These are phyloP conservation scores for Thecaphora thlaspeos DNA, from an alignment of 1,284 basidiomycete species.

Conservation along the genomic window DNA sequence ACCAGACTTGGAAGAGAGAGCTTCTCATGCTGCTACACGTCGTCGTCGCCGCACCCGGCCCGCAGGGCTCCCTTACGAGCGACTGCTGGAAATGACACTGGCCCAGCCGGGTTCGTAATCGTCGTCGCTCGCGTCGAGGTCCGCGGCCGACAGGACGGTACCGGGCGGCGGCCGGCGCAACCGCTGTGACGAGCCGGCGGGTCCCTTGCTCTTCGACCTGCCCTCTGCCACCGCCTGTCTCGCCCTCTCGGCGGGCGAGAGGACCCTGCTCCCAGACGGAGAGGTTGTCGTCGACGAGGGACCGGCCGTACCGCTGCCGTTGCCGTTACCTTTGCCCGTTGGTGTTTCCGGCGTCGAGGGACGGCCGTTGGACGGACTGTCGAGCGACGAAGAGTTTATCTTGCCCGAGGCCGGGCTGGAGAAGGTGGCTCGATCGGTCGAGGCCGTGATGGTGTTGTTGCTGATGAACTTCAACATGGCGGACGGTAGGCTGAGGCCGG, in stretches of 20 bases:
- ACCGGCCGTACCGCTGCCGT: not conserved
- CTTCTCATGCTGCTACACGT: no score
- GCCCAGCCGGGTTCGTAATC: conserved; percentile 53
- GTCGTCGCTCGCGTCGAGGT: conserved; percentile 52
- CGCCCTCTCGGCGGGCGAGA: conserved; percentile 12
- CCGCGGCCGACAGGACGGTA: conserved; percentile 40
- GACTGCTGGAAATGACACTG: conserved; percentile 39
- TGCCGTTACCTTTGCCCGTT: not conserved
- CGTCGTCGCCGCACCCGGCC: no score
- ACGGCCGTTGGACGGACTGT: no score
- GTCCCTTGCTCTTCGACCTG: conserved; percentile 5
- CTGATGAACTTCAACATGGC: no score
- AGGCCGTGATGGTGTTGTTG: no score
- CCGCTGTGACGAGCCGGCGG: conserved; percentile 38
- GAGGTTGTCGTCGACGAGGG: not conserved
- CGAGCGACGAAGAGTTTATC: no score
- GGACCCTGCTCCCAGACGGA: conserved; percentile 1
- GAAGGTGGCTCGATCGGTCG: no score
- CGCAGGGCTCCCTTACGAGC: no score
- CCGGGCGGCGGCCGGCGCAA: conserved; percentile 45
- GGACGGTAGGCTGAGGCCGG: no score
- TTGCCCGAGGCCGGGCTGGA: no score
- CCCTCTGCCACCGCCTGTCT: conserved; percentile 23
- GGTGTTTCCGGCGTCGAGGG: no score
- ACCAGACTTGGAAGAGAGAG: no score